Evolutionary conservation across 208 protist genomes (phyloP), one percentile per base, ranked within the genome.

Genomic region (Leptomonas pyrrhocoris): DNA sequence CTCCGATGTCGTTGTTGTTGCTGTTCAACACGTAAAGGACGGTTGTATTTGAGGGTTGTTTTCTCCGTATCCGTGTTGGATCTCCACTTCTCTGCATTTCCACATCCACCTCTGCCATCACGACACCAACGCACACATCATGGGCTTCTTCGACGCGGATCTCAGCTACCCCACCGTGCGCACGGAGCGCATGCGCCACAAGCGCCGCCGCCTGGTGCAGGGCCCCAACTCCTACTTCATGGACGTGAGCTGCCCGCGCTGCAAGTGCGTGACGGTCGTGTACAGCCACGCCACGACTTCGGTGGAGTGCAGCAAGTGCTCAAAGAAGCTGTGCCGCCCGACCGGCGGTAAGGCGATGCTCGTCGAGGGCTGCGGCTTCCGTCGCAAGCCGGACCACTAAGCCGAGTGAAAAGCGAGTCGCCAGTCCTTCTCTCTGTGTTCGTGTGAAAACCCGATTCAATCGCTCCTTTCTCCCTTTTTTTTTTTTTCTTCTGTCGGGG

Each of bases 181-280:
- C 76, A 67, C 83, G 23, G 98, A 99, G 93, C 86, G 84, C 75
- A 85, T 91, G 73, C 97, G 97, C 83, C 98, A 99, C 96, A 99
- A 99, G 96, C 94, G 99, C 77, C 99, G 99, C 92, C 93, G 99
- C 71, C 89, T 99, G 19, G 97, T 99, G 48, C 99, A 99, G 90
- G 90, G 91, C 73, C 99, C 98, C 64, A 99, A 99, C 94, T 98
- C 96, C n/a, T 99, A 95, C 92, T 99, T 99, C 90, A 97, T 99
- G 94, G 98, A 99, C 63, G 98, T 99, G 38, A 99, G 98, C 88
- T 99, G 98, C 93, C 95, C 94, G 48, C 93, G 95, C 55, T 99
- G 99, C 88, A 94, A 86, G 73, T 77, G 45, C 65, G 86, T 95
- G 71, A 99, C 98, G 34, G 94, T 95, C 59, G 98, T 99, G 50